Evolutionary conservation across 768 basidiomycete species (phyloP).

Genomic region (Strobilomyces confusus): DNA sequence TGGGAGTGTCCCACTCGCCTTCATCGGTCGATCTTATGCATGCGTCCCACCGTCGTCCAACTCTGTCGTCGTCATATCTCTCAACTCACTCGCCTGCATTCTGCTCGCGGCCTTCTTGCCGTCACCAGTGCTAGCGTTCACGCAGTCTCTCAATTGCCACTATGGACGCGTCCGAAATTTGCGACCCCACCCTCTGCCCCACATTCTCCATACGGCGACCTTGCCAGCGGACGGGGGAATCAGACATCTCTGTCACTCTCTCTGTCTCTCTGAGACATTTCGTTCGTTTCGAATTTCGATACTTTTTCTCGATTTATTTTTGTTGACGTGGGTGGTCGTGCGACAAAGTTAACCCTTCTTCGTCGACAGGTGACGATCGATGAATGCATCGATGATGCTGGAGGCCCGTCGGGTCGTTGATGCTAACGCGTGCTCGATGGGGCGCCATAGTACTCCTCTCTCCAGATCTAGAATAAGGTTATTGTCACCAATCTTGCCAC

Average conservation of each 20-base stretch:
- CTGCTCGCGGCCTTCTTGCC: too few relatives aligned
- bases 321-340: not conserved
- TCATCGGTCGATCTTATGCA: constrained; percentile 9
- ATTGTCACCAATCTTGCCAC: constrained; percentile 1
- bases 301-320: not conserved
- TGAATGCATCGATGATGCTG: too few relatives aligned
- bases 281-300: not conserved
- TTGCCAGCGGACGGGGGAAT: not conserved
- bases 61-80: not conserved
- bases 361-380: not conserved
- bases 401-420: not conserved
- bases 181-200: constrained; percentile 14
- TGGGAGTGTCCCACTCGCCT: constrained; percentile 34
- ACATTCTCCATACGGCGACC: constrained; percentile 9
- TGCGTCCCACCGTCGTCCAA: not conserved
- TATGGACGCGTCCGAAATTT: constrained; percentile 9
- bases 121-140: not conserved
- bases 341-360: not conserved
- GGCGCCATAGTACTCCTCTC: constrained; percentile 4
- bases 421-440: too few relatives aligned
- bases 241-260: not conserved
- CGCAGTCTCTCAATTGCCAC: not conserved
- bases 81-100: not conserved
- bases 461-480: constrained; percentile 6
- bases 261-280: too few relatives aligned